Base-by-base conservation (phyloP, 129 eudicot species). In the Flaveria sonorensis region DNA sequence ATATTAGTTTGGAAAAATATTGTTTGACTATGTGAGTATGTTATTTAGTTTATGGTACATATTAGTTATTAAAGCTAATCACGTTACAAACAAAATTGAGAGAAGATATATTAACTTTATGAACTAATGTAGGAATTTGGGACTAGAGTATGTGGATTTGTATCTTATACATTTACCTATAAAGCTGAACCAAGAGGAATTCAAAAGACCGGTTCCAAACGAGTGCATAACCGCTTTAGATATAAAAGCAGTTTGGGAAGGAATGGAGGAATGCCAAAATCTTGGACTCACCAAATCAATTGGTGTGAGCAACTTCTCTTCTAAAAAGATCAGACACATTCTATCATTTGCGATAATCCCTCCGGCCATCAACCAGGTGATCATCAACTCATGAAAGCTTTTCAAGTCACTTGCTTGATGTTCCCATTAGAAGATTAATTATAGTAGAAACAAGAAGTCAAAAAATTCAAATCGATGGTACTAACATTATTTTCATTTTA, bases 71-170 rank as follows among this genome's bases (percentile, higher is more conserved):
- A 66, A 66, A 28, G 71, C 16, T 67, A 10, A 67, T 4, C 3
- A 20, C 47, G 16, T n/a, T 42, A 67, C 9, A 20, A 36, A 67
- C 36, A 68, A 36, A 43, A 45, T 7, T 43, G 13, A 21, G 26
- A 7, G 39, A 43, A 68, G 26, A 36, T 36, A n/a, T n/a, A 20
- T 14, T 70, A 10, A 70, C 15, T 24, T 70, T 2, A 21, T 14
- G 56, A 21, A 48, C 9, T 50, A 10, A 71, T 39, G 55, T 8
- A 73, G 69, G 68, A 59, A 73, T 40, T 1, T 73, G 68, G 77
- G 68, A 20, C 68, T 57, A 19, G 77, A 73, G 14, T 57, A 73
- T 60, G 40, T 73, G 4, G 77, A 73, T 73, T 30, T 73, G 77
- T 73, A 73, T 42, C 77, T 73, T 14, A 73, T 73, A 39, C 77